Conservation (phyloP, 306 rosid genomes). For the Comarum palustre region DNA sequence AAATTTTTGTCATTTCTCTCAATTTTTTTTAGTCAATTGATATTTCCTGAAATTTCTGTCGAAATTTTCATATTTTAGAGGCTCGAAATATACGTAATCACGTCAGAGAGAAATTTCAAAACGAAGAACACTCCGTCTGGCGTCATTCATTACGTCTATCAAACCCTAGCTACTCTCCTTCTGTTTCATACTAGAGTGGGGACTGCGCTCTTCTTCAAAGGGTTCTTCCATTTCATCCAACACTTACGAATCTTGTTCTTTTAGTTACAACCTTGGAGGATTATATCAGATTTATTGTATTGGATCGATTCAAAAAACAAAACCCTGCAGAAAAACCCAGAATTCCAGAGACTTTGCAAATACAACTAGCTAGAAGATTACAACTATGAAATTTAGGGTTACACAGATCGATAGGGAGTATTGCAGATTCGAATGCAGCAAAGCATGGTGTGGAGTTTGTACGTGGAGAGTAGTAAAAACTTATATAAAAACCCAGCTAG, state of each 20-base stretch:
- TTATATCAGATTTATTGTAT: not conserved
- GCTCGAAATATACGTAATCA: not conserved
- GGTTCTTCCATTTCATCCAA: not conserved
- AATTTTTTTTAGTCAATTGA: too few relatives aligned
- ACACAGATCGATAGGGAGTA: not conserved
- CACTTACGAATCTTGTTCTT: constrained; percentile 22
- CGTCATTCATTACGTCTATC: constrained; percentile 34
- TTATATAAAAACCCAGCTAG: not conserved
- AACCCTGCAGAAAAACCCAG: not conserved
- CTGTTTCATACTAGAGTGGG: constrained; percentile 27
- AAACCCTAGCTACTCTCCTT: constrained; percentile 21
- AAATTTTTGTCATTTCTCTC: too few relatives aligned
- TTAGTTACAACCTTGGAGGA: not conserved
- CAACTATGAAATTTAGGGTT: not conserved
- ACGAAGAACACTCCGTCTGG: constrained; percentile 20
- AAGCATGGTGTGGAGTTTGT: not conserved
- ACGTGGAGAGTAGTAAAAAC: not conserved
- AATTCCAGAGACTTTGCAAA: not conserved
- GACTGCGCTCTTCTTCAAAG: constrained; percentile 10
- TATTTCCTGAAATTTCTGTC: too few relatives aligned
- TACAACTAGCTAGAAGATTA: not conserved
- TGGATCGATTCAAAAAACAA: not conserved
- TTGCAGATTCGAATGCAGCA: not conserved
- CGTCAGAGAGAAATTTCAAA: not conserved
- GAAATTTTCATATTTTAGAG: too few relatives aligned